Conservation (phyloP, 2,329 filamentous ascomycete species). For the Scedosporium aurantiacum region DNA sequence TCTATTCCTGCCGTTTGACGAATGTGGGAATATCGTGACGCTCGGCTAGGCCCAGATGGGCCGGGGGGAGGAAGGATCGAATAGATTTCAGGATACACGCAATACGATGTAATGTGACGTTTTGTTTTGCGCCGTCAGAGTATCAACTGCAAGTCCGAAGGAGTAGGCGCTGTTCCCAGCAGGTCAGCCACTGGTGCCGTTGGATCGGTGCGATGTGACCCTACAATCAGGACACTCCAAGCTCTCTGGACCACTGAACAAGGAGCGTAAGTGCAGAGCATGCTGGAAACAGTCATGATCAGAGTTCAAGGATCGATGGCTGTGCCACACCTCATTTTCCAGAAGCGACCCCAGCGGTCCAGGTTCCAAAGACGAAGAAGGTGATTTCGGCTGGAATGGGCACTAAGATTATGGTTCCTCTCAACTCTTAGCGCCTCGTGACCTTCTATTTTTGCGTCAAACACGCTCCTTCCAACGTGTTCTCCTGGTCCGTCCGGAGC, state of each 20-base stretch:
- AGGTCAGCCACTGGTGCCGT: too few relatives aligned
- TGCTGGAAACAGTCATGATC: not conserved
- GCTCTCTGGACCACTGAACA: not conserved
- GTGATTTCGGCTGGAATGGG: not conserved
- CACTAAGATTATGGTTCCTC: not conserved
- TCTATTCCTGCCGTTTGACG: not conserved
- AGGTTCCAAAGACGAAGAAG: not conserved
- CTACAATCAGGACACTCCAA: not conserved
- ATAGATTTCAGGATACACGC: too few relatives aligned
- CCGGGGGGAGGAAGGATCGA: too few relatives aligned
- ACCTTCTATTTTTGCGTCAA: not conserved
- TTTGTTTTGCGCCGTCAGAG: too few relatives aligned
- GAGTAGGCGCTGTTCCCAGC: not conserved
- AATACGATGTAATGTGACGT: too few relatives aligned
- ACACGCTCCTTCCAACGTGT: not conserved
- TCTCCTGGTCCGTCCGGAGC: not conserved
- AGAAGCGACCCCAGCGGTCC: not conserved
- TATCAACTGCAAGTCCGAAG: too few relatives aligned
- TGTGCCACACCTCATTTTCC: too few relatives aligned
- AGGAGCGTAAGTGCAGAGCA: too few relatives aligned
- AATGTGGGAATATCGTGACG: not conserved
- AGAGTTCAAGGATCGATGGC: too few relatives aligned
- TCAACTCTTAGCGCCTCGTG: not conserved
- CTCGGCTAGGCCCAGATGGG: not conserved
- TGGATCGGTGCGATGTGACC: not conserved